A percentile compares a stretch with the other conserved stretches of the same genome.
These are phyloP conservation scores for Podospora anserina DNA, from an alignment of 495 filamentous ascomycete species.

Conservation along the genomic window DNA sequence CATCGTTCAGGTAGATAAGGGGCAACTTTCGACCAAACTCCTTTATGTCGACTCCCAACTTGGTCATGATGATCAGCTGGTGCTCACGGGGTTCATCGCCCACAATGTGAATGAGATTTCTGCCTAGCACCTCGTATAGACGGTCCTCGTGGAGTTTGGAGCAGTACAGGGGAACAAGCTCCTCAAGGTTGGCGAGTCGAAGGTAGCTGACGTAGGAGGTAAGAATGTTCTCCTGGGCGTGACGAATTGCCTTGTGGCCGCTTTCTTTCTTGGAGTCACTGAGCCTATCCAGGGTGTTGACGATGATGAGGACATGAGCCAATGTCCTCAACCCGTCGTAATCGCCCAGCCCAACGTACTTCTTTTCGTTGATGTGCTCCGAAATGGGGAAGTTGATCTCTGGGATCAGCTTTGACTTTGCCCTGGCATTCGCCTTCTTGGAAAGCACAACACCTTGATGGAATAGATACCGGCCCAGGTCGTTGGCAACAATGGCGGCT, in stretches of 20 bases:
- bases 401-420: conserved; percentile 51
- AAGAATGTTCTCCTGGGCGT: conserved; percentile 61
- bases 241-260: conserved; percentile 24
- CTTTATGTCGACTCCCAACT: conserved; percentile 48
- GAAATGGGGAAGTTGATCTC: conserved; percentile 24
- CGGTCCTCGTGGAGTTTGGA: conserved; percentile 60
- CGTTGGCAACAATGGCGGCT: conserved; percentile 59
- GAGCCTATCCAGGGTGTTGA: conserved; percentile 50
- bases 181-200: conserved; percentile 61
- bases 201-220: conserved; percentile 79
- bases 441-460: conserved; percentile 57
- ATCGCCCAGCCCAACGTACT: conserved; percentile 51
- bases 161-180: conserved; percentile 82
- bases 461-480: conserved; percentile 53
- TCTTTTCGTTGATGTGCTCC: conserved; percentile 35
- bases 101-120: conserved; percentile 55
- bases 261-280: conserved; percentile 41
- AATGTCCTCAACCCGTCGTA: conserved; percentile 58
- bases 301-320: conserved; percentile 55
- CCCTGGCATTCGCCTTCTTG: conserved; percentile 48
- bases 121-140: conserved; percentile 50
- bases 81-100: conserved; percentile 45
- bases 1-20: conserved; percentile 50
- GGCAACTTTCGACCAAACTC: conserved; percentile 55
- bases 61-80: conserved; percentile 61